phyloP scores from a whole-genome alignment of 208 protist genomes.

The Leishmania mexicana region DNA sequence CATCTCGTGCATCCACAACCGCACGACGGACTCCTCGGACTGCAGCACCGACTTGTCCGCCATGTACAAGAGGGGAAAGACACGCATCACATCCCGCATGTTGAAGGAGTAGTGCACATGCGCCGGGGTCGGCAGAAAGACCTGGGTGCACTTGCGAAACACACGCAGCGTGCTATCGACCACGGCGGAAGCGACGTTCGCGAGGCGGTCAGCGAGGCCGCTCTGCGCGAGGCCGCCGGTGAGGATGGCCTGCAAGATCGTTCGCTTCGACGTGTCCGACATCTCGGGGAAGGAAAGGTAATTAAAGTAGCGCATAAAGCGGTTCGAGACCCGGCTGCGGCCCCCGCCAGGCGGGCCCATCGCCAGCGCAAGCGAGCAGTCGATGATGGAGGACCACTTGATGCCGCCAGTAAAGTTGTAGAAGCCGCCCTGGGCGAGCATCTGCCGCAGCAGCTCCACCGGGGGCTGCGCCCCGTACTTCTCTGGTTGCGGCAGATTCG shows the following conservation, averaged over 20 bases:
- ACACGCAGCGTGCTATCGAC: constrained; percentile 93
- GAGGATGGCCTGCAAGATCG: constrained; percentile 97
- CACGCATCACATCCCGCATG: constrained; percentile 97
- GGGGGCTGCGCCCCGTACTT: constrained; percentile 95
- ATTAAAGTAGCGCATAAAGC: constrained; percentile 98
- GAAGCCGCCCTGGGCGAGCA: constrained; percentile 92
- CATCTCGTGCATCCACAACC: constrained; percentile 97
- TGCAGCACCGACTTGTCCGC: constrained; percentile 71
- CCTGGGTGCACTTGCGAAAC: constrained; percentile 91
- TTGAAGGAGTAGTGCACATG: constrained; percentile 99
- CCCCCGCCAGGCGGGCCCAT: constrained; percentile 98
- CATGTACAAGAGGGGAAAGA: constrained; percentile 96
- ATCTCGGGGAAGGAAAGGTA: constrained; percentile 96
- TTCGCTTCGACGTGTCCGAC: constrained; percentile 90
- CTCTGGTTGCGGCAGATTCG: constrained; percentile 92
- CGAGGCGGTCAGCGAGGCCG: constrained; percentile 71
- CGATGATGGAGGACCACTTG: constrained; percentile 93
- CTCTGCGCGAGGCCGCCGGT: constrained; percentile 75
- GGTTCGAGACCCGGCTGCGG: constrained; percentile 93
- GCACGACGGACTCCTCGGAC: constrained; percentile 63
- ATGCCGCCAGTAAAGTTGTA: constrained; percentile 84
- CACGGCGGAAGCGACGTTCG: constrained; percentile 50
- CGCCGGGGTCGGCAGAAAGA: constrained; percentile 96
- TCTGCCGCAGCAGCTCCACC: constrained; percentile 92
- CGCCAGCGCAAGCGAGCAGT: constrained; percentile 94